Evolutionary conservation across 805 yeast species (phyloP).

Genomic region (Saturnispora serradocipensis): DNA sequence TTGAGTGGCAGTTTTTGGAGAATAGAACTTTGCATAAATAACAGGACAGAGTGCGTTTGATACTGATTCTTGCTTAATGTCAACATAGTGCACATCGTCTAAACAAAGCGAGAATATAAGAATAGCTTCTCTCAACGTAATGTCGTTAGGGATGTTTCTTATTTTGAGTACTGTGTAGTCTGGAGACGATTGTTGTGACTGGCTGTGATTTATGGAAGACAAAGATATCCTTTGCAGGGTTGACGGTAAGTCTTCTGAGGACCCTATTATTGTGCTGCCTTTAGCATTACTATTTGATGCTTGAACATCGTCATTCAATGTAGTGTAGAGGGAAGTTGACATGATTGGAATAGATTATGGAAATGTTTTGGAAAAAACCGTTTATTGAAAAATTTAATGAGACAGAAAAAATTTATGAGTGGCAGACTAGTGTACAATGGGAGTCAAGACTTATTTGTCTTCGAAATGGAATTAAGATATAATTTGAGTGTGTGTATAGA

Average conservation of each 20-base stretch:
- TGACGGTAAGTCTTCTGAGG: constrained; percentile 11
- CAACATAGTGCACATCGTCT: constrained; percentile 41
- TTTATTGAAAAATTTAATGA: background rate
- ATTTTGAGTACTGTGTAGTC: constrained; percentile 28
- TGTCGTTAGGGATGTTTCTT: constrained; percentile 53
- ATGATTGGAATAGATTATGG: background rate
- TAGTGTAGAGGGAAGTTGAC: background rate
- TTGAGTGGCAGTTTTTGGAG: constrained; percentile 35
- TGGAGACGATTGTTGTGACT: background rate
- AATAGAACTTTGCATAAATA: constrained; percentile 37
- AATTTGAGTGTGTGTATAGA: background rate
- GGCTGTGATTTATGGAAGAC: background rate
- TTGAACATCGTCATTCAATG: background rate
- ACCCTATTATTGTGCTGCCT: constrained; percentile 1
- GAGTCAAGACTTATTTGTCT: background rate
- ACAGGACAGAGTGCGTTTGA: constrained; percentile 21
- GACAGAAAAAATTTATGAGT: background rate
- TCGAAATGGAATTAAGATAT: background rate
- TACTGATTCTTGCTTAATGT: constrained; percentile 25
- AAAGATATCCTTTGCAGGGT: constrained; percentile 11
- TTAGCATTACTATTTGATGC: background rate
- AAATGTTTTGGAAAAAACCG: background rate
- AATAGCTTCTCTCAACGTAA: constrained; percentile 56
- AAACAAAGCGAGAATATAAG: constrained; percentile 61
- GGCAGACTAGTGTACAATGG: background rate